Evolutionary conservation across 169 alveolate genomes (phyloP).

Genomic region (Perkinsus olseni): DNA sequence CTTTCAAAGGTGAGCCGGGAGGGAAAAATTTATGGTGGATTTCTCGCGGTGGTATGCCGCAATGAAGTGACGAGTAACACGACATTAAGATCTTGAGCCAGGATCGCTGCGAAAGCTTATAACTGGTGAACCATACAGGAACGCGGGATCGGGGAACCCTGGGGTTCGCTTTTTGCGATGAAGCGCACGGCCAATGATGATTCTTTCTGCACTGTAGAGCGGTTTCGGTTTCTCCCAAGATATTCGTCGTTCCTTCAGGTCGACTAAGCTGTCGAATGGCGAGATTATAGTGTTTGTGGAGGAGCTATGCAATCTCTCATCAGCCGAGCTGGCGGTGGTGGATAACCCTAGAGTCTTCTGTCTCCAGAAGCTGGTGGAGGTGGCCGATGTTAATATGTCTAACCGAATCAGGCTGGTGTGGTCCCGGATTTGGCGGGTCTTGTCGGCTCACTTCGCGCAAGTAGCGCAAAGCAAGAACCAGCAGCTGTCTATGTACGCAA

Average conservation of each 20-base stretch:
- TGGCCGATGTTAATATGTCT: constrained; percentile 68
- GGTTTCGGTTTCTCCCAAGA: too few species aligned
- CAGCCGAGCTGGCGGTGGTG: constrained; percentile 49
- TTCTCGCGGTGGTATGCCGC: too few species aligned
- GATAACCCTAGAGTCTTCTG: constrained; percentile 61
- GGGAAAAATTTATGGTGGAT: too few species aligned
- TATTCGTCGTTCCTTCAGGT: not conserved
- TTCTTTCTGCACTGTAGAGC: too few species aligned
- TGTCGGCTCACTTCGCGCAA: constrained; percentile 56
- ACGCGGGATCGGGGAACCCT: too few species aligned
- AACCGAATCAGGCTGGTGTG: constrained; percentile 61
- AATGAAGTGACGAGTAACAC: too few species aligned
- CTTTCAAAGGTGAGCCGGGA: constrained; percentile 40
- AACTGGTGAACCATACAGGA: too few species aligned
- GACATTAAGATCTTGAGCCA: too few species aligned
- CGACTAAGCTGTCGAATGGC: constrained; percentile 40
- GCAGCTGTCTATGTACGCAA: constrained; percentile 55
- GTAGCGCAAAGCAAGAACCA: constrained; percentile 36
- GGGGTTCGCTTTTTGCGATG: too few species aligned
- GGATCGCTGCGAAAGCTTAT: too few species aligned
- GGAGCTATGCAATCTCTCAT: constrained; percentile 53
- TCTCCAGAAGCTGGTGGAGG: constrained; percentile 72
- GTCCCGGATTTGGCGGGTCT: constrained; percentile 63
- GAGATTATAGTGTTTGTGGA: constrained; percentile 61
- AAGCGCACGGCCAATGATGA: too few species aligned